Conservation (phyloP, 139 green algal species). For the Asterochloris sp. region DNA sequence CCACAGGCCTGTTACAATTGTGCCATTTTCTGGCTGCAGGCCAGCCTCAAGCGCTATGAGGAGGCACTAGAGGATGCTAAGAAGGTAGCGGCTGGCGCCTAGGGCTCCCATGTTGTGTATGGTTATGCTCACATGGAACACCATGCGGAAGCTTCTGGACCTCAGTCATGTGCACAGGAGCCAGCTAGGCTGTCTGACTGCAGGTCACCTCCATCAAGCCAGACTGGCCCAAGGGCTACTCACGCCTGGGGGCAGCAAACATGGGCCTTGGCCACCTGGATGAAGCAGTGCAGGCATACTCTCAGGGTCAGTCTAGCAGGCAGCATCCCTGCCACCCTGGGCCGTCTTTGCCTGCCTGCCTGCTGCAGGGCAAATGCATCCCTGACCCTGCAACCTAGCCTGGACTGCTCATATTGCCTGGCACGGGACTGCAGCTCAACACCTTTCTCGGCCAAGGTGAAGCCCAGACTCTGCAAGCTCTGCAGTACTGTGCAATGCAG, state of each 20-base stretch:
- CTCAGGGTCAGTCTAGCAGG: slow-evolving; percentile 13
- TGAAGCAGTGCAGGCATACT: slow-evolving; percentile 75
- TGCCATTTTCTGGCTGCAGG: slow-evolving; percentile 37
- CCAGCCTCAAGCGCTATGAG: slow-evolving; percentile 73
- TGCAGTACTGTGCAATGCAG: slow-evolving; percentile 29
- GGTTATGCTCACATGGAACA: too few species aligned
- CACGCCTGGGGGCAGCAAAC: slow-evolving; percentile 80
- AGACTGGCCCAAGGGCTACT: slow-evolving; percentile 95
- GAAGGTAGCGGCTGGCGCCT: slow-evolving; percentile 39
- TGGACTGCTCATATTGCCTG: too few species aligned
- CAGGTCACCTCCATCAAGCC: slow-evolving; percentile 77
- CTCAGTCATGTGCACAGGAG: neutral
- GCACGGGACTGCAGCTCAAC: too few species aligned
- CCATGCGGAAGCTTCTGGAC: too few species aligned
- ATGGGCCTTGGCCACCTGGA: slow-evolving; percentile 66
- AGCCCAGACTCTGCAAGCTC: neutral
- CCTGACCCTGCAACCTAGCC: too few species aligned
- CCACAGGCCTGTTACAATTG: neutral
- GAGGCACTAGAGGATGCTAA: slow-evolving; percentile 83
- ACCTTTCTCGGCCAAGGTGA: neutral
- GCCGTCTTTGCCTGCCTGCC: too few species aligned
- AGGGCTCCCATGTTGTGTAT: too few species aligned
- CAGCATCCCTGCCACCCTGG: neutral
- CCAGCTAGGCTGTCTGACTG: neutral
- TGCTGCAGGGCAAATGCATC: too few species aligned